phyloP scores from a whole-genome alignment of 2,329 filamentous ascomycete genomes.

The Epichloe gansuensis region DNA sequence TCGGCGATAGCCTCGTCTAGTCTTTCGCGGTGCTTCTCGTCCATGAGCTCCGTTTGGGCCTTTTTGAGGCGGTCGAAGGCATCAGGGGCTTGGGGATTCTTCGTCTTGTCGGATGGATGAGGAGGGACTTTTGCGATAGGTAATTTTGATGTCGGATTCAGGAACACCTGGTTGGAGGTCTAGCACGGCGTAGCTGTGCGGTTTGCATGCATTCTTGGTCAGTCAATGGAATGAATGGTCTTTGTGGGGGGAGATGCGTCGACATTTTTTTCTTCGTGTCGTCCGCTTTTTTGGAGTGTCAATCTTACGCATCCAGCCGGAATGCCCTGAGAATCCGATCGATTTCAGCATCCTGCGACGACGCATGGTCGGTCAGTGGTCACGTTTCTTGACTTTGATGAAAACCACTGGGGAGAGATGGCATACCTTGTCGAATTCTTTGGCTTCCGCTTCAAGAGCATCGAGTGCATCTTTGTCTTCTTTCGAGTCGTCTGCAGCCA shows the following conservation, averaged over 20 bases:
- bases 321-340: slow-evolving; percentile 89
- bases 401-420: neutral
- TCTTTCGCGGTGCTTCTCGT: slow-evolving; percentile 78
- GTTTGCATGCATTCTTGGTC: neutral
- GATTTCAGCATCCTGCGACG: slow-evolving; percentile 73
- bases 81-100: slow-evolving; percentile 80
- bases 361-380: slow-evolving; percentile 9
- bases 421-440: slow-evolving; percentile 83
- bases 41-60: slow-evolving; percentile 79
- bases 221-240: neutral
- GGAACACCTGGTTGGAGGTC: slow-evolving; percentile 91
- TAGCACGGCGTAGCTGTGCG: slow-evolving; percentile 70
- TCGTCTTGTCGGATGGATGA: slow-evolving; percentile 97
- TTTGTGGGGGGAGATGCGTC: neutral
- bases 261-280: neutral
- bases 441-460: slow-evolving; percentile 70
- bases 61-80: slow-evolving; percentile 96
- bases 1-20: slow-evolving; percentile 95
- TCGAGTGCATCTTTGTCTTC: slow-evolving; percentile 68
- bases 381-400: slow-evolving; percentile 1
- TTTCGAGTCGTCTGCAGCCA: slow-evolving; percentile 26
- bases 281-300: neutral
- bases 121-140: slow-evolving; percentile 96
- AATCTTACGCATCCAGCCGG: slow-evolving; percentile 46
- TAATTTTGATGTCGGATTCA: slow-evolving; percentile 88